A percentile compares a stretch with the other conserved stretches of the same genome.
These are phyloP conservation scores for Wickerhamomyces silvicola DNA, from an alignment of 805 yeast genomes.

Conservation along the genomic window DNA sequence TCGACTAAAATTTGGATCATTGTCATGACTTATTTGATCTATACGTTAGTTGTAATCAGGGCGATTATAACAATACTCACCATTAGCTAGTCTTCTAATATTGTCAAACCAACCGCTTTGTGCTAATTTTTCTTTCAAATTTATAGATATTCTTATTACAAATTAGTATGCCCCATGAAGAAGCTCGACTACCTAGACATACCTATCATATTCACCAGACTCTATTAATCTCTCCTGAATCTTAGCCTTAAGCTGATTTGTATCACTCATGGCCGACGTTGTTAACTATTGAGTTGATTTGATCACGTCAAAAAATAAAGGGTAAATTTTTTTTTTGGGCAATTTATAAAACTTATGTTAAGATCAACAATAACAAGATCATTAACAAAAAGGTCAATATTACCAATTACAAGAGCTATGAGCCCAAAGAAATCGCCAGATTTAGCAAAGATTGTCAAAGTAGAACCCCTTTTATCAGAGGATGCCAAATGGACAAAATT, in stretches of 20 bases:
- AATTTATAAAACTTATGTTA: not conserved
- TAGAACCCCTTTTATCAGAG: slow-evolving; percentile 27
- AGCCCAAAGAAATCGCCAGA: slow-evolving; percentile 27
- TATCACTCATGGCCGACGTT: slow-evolving; percentile 3
- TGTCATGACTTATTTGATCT: slow-evolving; percentile 34
- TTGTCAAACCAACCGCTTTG: slow-evolving; percentile 86
- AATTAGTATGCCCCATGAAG: not conserved
- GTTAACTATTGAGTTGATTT: not conserved
- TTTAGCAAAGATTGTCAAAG: slow-evolving; percentile 25
- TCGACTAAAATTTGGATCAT: slow-evolving; percentile 44
- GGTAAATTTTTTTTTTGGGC: not conserved
- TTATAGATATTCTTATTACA: slow-evolving; percentile 44
- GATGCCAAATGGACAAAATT: slow-evolving; percentile 66
- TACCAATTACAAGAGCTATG: slow-evolving; percentile 6
- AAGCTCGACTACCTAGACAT: slow-evolving; percentile 8
- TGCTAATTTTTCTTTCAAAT: slow-evolving; percentile 55
- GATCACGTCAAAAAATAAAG: too few species aligned
- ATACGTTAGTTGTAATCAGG: slow-evolving; percentile 1
- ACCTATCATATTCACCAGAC: slow-evolving; percentile 74
- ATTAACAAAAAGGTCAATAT: not conserved
- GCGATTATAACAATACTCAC: slow-evolving; percentile 20
- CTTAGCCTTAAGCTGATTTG: slow-evolving; percentile 39
- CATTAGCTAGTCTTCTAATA: slow-evolving; percentile 53
- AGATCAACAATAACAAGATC: not conserved
- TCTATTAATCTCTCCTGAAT: slow-evolving; percentile 66